A percentile compares a stretch with the other conserved stretches of the same genome.
Conservation (phyloP, 78 protist genomes). For the Dictyostelium brefeldianum region DNA sequence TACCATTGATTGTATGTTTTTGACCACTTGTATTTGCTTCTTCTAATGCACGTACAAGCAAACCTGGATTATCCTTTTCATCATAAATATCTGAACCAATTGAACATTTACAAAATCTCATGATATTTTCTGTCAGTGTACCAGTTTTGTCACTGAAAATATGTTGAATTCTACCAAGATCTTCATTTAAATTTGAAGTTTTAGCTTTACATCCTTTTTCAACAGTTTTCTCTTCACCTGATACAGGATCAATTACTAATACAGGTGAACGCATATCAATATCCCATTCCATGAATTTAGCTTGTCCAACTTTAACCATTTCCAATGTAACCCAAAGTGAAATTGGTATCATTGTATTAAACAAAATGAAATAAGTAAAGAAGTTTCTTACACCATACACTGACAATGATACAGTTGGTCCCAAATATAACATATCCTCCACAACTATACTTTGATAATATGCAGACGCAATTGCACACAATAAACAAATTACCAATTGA, state of each 20-base stretch:
- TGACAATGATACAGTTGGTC: conserved; percentile 3
- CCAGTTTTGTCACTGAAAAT: conserved; percentile 91
- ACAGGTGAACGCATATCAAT: conserved; percentile 48
- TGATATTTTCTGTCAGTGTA: conserved; percentile 86
- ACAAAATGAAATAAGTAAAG: conserved; percentile 84
- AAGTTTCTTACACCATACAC: conserved; percentile 65
- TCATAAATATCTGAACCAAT: conserved; percentile 65
- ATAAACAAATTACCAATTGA: conserved; percentile 28
- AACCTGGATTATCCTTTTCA: conserved; percentile 51
- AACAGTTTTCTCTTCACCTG: conserved; percentile 15
- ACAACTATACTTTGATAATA: conserved; percentile 22
- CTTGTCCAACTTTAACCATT: conserved; percentile 84
- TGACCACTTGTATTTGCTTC: not conserved
- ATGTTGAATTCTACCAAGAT: conserved; percentile 82
- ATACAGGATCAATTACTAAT: not conserved
- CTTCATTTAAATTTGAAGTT: conserved; percentile 85
- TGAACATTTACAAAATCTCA: conserved; percentile 84
- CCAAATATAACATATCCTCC: conserved; percentile 29
- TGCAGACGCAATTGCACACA: conserved; percentile 37
- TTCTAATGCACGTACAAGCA: conserved; percentile 19
- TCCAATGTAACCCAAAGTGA: conserved; percentile 88
- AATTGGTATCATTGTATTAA: conserved; percentile 83
- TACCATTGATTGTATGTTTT: not conserved
- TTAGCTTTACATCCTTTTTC: conserved; percentile 69
- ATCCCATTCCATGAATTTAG: conserved; percentile 87